A percentile compares a stretch with the other conserved stretches of the same genome.
Conservation (phyloP, 176 grass and related monocot species). For the Cenchrus purpureus region DNA sequence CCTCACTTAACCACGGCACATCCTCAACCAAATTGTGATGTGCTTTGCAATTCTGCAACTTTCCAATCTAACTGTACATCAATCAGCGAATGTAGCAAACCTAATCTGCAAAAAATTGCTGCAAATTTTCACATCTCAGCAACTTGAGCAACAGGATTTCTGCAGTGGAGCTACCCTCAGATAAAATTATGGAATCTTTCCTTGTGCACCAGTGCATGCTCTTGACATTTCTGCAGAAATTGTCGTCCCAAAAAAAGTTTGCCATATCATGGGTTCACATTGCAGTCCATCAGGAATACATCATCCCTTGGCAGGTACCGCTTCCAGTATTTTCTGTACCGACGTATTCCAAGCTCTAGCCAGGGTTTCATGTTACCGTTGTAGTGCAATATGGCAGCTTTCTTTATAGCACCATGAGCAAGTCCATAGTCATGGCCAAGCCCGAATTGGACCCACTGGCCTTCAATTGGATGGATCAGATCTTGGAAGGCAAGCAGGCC, state of each 20-base stretch:
- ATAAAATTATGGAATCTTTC: neutral
- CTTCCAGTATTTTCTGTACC: slow-evolving; percentile 81
- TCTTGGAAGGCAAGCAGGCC: slow-evolving; percentile 65
- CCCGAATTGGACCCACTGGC: slow-evolving; percentile 52
- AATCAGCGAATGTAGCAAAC: neutral
- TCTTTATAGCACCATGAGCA: slow-evolving; percentile 49
- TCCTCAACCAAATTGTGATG: slow-evolving; percentile 22
- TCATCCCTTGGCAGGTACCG: slow-evolving; percentile 66
- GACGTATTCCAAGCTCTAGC: slow-evolving; percentile 66
- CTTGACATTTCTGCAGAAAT: neutral
- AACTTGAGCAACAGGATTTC: neutral
- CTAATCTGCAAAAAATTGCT: neutral
- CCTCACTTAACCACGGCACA: slow-evolving; percentile 14
- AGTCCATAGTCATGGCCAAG: slow-evolving; percentile 76
- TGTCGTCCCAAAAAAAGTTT: neutral
- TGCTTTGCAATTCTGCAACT: slow-evolving; percentile 1
- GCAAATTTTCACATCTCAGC: slow-evolving; percentile 11
- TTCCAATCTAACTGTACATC: slow-evolving; percentile 26
- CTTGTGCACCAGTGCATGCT: neutral
- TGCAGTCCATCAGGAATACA: slow-evolving; percentile 70
- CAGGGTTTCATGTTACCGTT: slow-evolving; percentile 91
- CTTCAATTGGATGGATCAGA: slow-evolving; percentile 59
- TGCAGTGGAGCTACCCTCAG: neutral
- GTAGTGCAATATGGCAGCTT: slow-evolving; percentile 61
- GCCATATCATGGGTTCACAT: slow-evolving; percentile 64